Evolutionary conservation across 2,329 filamentous ascomycete genomes (phyloP).

Genomic region (Cladosporium sp.): DNA sequence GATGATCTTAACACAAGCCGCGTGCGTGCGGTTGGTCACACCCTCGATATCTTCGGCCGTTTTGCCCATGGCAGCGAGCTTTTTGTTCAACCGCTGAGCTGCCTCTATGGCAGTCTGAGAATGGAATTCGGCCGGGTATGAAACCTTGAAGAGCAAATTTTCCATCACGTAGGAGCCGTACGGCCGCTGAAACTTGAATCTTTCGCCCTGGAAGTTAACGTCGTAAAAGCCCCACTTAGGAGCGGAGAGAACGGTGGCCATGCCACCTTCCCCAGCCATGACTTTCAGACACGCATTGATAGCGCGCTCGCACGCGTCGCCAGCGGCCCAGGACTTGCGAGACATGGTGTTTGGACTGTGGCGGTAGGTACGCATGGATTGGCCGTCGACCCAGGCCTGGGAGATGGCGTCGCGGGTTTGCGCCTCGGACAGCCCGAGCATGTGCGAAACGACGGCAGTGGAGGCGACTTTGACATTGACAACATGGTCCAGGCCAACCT

Average conservation of each 20-base stretch:
- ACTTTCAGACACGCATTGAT: conserved; percentile 98
- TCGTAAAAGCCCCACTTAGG: conserved; percentile 99
- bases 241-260: conserved; percentile 89
- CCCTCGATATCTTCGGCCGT: conserved; percentile 89
- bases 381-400: conserved; percentile 96
- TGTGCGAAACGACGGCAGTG: conserved; percentile 88
- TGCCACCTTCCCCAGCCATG: conserved; percentile 84
- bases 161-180: conserved; percentile 99
- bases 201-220: conserved; percentile 91
- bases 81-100: conserved; percentile 79
- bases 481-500: conserved; percentile 96
- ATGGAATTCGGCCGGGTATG: conserved; percentile 97
- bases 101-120: conserved; percentile 97
- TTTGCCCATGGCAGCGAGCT: conserved; percentile 81
- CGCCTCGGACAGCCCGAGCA: conserved; percentile 83
- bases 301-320: conserved; percentile 97
- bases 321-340: conserved; percentile 98
- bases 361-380: conserved; percentile 92
- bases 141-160: conserved; percentile 99
- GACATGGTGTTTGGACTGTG: conserved; percentile 99
- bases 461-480: conserved; percentile 97
- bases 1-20: conserved; percentile 97
- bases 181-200: conserved; percentile 91
- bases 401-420: conserved; percentile 95
- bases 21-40: conserved; percentile 92